phyloP scores from a whole-genome alignment of 2,329 filamentous ascomycete genomes.

The Ceratocystis ficicola region DNA sequence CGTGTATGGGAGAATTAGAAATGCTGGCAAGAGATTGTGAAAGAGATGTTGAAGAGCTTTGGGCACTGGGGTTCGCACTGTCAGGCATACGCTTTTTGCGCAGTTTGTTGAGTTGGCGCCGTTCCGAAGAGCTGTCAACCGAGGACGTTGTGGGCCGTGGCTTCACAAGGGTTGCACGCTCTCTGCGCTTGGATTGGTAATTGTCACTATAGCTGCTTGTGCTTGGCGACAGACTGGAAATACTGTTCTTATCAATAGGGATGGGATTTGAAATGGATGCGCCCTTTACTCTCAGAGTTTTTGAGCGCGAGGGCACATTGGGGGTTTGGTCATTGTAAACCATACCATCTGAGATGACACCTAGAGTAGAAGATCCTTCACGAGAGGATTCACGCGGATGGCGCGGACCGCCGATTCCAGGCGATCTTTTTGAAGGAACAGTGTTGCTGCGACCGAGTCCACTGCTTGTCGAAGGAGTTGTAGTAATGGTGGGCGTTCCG shows the following conservation, averaged over 20 bases:
- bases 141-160: constrained; percentile 54
- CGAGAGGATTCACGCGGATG: constrained; percentile 38
- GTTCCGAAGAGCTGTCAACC: constrained; percentile 40
- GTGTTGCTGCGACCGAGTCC: constrained; percentile 64
- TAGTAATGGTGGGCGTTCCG: constrained; percentile 29
- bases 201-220: constrained; percentile 29
- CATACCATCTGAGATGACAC: constrained; percentile 19
- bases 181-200: constrained; percentile 40
- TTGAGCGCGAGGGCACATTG: constrained; percentile 4
- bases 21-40: constrained; percentile 32
- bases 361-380: constrained; percentile 17
- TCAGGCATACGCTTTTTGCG: constrained; percentile 72
- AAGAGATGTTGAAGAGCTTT: constrained; percentile 76
- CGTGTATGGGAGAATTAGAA: constrained; percentile 41
- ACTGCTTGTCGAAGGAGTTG: constrained; percentile 43
- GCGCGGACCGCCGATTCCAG: constrained; percentile 54
- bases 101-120: constrained; percentile 74
- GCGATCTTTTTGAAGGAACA: constrained; percentile 79
- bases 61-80: constrained; percentile 71
- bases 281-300: constrained; percentile 12
- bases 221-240: constrained; percentile 27
- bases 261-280: constrained; percentile 25
- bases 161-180: constrained; percentile 29
- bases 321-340: background rate
- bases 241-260: constrained; percentile 25